A percentile compares a stretch with the other conserved stretches of the same genome.
These are phyloP conservation scores for Komagataella mondaviorum DNA, from an alignment of 805 yeast species.

Conservation along the genomic window DNA sequence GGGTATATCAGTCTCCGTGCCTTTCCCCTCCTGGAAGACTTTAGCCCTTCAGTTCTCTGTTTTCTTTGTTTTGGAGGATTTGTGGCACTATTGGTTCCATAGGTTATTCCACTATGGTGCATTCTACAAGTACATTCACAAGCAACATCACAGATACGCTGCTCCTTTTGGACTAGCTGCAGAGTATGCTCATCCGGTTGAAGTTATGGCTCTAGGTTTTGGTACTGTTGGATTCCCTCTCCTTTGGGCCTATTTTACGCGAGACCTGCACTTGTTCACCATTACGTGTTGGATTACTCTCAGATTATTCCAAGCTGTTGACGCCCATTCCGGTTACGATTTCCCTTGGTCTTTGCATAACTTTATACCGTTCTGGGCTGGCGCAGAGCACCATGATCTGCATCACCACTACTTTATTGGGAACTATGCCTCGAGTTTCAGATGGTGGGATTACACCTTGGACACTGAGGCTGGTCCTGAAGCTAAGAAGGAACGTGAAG, in stretches of 20 bases:
- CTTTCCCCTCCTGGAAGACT: slow-evolving; percentile 32
- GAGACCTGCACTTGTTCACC: slow-evolving; percentile 37
- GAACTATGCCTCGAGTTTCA: slow-evolving; percentile 41
- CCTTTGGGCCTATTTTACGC: slow-evolving; percentile 33
- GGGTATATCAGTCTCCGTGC: slow-evolving; percentile 35
- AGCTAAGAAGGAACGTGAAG: slow-evolving; percentile 34
- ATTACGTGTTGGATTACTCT: slow-evolving; percentile 37
- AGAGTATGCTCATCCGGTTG: slow-evolving; percentile 48
- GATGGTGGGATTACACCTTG: slow-evolving; percentile 42
- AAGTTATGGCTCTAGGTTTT: slow-evolving; percentile 41
- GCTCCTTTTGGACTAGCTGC: slow-evolving; percentile 54
- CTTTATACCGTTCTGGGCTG: slow-evolving; percentile 52
- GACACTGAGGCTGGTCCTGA: slow-evolving; percentile 44
- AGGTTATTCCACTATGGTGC: slow-evolving; percentile 41
- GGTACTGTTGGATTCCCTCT: slow-evolving; percentile 53
- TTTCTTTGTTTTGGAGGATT: slow-evolving; percentile 40
- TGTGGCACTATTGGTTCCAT: slow-evolving; percentile 52
- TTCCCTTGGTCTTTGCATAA: slow-evolving; percentile 48
- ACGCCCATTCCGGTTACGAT: slow-evolving; percentile 48
- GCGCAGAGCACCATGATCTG: slow-evolving; percentile 49
- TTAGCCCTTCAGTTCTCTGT: slow-evolving; percentile 31
- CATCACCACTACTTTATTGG: slow-evolving; percentile 52
- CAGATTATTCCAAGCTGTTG: slow-evolving; percentile 46
- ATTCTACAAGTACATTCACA: slow-evolving; percentile 43
- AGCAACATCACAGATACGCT: slow-evolving; percentile 47